Conservation (phyloP, 768 basidiomycete genomes). For the Mycena epipterygia region DNA sequence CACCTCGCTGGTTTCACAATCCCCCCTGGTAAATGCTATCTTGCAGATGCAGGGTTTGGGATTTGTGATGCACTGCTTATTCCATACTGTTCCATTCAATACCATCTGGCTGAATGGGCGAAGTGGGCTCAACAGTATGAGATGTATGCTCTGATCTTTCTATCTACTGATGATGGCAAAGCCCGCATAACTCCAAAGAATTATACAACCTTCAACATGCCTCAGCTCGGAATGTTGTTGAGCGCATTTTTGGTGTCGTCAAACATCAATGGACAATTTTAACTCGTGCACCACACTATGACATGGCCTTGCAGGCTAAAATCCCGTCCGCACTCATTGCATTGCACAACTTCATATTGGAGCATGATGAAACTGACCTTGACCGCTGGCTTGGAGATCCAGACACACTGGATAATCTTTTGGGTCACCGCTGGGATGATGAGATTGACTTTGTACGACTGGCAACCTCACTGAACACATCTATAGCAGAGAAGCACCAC, state of each 20-base stretch:
- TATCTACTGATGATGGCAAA: conserved; percentile 30
- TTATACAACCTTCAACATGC: conserved; percentile 58
- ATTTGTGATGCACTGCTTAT: conserved; percentile 51
- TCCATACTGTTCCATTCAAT: conserved; percentile 52
- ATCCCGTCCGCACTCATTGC: conserved; percentile 40
- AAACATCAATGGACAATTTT: conserved; percentile 42
- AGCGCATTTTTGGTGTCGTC: no score
- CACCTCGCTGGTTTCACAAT: conserved; percentile 43
- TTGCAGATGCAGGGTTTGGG: no score
- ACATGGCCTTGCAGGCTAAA: conserved; percentile 39
- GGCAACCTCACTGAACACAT: conserved; percentile 5
- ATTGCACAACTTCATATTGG: conserved; percentile 46
- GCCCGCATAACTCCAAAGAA: conserved; percentile 52
- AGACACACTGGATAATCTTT: conserved; percentile 29
- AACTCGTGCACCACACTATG: conserved; percentile 35
- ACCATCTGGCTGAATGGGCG: conserved; percentile 55
- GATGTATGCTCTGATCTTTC: conserved; percentile 13
- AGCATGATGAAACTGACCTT: conserved; percentile 37
- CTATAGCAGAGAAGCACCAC: conserved; percentile 12
- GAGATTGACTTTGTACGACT: conserved; percentile 12
- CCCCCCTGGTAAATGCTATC: conserved; percentile 47
- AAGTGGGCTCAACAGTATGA: conserved; percentile 32
- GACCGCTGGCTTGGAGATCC: conserved; percentile 42
- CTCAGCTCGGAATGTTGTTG: no score
- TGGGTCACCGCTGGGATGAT: background rate